Base-by-base conservation (phyloP, 2,329 filamentous ascomycete genomes). In the Colletotrichum ledebouriae region DNA sequence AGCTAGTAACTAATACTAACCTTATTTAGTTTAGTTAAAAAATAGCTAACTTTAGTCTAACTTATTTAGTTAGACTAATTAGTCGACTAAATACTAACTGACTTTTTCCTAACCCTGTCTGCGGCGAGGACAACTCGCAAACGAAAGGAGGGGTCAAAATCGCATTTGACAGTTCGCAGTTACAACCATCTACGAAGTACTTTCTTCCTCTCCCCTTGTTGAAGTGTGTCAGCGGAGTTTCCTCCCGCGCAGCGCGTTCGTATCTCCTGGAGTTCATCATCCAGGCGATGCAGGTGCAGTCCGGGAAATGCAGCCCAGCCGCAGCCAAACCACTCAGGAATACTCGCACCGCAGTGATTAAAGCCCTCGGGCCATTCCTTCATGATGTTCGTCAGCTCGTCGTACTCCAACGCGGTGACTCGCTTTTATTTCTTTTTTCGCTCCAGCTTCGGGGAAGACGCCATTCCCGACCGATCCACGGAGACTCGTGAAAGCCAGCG, bases 311-410 rank as follows among this genome's bases (percentile, higher is more conserved):
- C 44, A 17, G 20, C 47, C 25, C 41, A 61, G 20, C 57, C 44
- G 13, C 33, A 17, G 15, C n/a, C 7, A 17, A 44, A 56, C 17
- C 46, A 29, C 20, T 22, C 22, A 29, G 10, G 20, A 33, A 59
- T 59, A 59, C 58, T 62, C 59, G 50, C 34, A 57, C 63, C 20
- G 50, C 58, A 63, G 62, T 10, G 42, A 47, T 4, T 29, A 20
- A 7, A 13, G n/a, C n/a, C 29, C 29, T 13, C 56, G 22, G 29
- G 29, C 9, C 29, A 7, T 46, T 17, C 1, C 17, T n/a, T n/a
- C 17, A 39, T 42, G 1, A n/a, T 15, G 33, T 12, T 33, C 29
- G n/a, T 49, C 42, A 59, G 57, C 44, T 47, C 57, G 20, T 49
- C 17, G 13, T 46, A 39, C 34, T 11, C 13, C 46, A 11, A 17